phyloP scores from a whole-genome alignment of 176 grass and related monocot genomes.

The Musa schizocarpa region DNA sequence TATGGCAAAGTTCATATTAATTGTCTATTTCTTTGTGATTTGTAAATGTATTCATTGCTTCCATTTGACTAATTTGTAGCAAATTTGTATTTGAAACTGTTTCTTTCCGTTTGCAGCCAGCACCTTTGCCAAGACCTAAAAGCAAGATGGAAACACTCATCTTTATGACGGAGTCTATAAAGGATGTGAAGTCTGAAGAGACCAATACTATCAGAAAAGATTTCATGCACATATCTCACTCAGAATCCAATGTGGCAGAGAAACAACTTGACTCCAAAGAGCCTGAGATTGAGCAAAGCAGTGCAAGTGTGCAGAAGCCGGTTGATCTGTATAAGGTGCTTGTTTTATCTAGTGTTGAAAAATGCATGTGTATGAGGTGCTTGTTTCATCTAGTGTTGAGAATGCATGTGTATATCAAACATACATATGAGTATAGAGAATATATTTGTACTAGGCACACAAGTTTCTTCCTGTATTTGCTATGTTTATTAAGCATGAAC shows the following conservation, averaged over 20 bases:
- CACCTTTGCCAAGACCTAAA: constrained; percentile 64
- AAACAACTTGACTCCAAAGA: constrained; percentile 23
- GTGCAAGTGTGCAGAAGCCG: constrained; percentile 46
- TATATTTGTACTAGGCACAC: too few species aligned
- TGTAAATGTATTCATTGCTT: constrained; percentile 1
- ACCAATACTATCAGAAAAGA: constrained; percentile 26
- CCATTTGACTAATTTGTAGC: not conserved
- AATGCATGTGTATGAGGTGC: constrained; percentile 58
- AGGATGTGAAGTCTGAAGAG: constrained; percentile 36
- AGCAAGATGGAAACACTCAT: constrained; percentile 75
- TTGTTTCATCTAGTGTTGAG: not conserved
- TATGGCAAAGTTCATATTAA: not conserved
- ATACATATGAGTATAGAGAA: not conserved
- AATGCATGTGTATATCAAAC: not conserved
- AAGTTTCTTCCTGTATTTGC: too few species aligned
- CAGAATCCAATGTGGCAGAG: constrained; percentile 30
- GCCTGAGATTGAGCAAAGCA: constrained; percentile 36
- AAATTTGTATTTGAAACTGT: constrained; percentile 6
- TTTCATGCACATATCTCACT: constrained; percentile 29
- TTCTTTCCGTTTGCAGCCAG: constrained; percentile 46
- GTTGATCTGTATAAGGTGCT: constrained; percentile 96
- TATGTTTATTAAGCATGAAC: too few species aligned
- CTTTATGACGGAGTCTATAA: constrained; percentile 72
- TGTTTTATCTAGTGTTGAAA: not conserved
- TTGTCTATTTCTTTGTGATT: not conserved